These are phyloP conservation scores for Huntiella abstrusa DNA, from an alignment of 2,329 filamentous ascomycete species.

Conservation along the genomic window DNA sequence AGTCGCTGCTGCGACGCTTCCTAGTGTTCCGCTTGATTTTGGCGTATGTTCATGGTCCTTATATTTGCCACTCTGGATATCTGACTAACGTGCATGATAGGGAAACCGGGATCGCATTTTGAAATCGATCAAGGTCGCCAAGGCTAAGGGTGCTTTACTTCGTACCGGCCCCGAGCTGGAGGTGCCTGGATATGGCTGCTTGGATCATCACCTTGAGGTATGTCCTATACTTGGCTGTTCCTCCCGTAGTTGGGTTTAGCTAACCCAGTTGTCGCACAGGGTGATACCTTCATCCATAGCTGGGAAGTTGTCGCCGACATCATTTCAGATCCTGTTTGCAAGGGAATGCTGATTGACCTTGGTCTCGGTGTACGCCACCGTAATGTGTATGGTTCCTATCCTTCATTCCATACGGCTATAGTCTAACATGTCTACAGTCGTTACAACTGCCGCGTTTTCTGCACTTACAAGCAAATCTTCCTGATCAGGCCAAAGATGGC, in stretches of 20 bases:
- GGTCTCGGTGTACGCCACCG: constrained; percentile 15
- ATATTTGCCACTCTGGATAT: background rate
- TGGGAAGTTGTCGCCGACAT: constrained; percentile 19
- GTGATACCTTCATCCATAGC: constrained; percentile 18
- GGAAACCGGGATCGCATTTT: constrained; percentile 46
- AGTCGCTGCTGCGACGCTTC: constrained; percentile 19
- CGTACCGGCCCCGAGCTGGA: constrained; percentile 34
- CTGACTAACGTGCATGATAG: constrained; percentile 1
- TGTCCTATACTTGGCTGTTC: background rate
- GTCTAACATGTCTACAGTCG: constrained; percentile 16
- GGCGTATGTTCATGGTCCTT: constrained; percentile 15
- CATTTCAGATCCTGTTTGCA: constrained; percentile 17
- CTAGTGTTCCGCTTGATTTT: constrained; percentile 34
- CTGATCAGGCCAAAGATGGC: constrained; percentile 15
- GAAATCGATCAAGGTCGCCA: constrained; percentile 40
- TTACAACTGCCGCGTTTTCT: constrained; percentile 22
- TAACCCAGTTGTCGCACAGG: constrained; percentile 7
- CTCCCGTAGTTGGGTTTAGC: background rate
- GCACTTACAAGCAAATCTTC: constrained; percentile 16
- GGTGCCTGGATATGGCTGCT: constrained; percentile 19
- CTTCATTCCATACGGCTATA: background rate
- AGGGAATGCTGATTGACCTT: constrained; percentile 19
- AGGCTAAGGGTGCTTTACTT: constrained; percentile 41
- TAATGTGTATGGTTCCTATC: constrained; percentile 4
- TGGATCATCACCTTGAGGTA: constrained; percentile 19